A percentile compares a stretch with the other conserved stretches of the same genome.
phyloP scores from a whole-genome alignment of 352 stramenopile species.

The Blastocystis sp. region DNA sequence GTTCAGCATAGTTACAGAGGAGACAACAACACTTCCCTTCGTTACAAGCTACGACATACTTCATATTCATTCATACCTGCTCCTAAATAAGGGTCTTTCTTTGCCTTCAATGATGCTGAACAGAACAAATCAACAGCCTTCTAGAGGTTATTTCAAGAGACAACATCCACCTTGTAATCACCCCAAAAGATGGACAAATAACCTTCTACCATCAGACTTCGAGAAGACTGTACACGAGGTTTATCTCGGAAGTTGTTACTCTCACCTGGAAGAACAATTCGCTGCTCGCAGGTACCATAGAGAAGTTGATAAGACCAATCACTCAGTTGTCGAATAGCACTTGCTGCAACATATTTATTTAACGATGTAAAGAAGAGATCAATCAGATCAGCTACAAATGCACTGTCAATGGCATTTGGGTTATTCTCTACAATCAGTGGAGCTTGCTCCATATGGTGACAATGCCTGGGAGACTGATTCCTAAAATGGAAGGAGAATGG shows the following conservation, averaged over 20 bases:
- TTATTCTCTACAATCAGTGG: not conserved
- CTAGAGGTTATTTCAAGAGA: not conserved
- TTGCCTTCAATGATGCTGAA: not conserved
- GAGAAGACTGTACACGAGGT: not conserved
- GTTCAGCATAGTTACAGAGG: constrained; percentile 12
- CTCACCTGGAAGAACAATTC: not conserved
- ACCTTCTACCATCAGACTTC: not conserved
- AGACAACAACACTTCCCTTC: constrained; percentile 42
- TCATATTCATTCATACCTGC: not conserved
- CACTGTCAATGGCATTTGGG: not conserved
- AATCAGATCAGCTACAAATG: not conserved
- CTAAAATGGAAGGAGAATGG: not conserved
- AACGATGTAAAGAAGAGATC: constrained; percentile 18
- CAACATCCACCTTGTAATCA: not conserved
- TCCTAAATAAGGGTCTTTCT: constrained; percentile 3
- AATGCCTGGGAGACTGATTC: too few species aligned
- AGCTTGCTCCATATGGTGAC: too few species aligned
- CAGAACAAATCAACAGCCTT: not conserved
- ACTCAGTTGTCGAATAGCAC: not conserved
- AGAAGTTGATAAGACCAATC: not conserved
- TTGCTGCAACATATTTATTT: not conserved
- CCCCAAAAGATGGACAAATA: not conserved
- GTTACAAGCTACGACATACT: not conserved
- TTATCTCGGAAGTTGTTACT: not conserved
- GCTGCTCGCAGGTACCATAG: not conserved